A percentile compares a stretch with the other conserved stretches of the same genome.
Evolutionary conservation across 306 rosid species (phyloP).

Genomic region (Malus orientalis): DNA sequence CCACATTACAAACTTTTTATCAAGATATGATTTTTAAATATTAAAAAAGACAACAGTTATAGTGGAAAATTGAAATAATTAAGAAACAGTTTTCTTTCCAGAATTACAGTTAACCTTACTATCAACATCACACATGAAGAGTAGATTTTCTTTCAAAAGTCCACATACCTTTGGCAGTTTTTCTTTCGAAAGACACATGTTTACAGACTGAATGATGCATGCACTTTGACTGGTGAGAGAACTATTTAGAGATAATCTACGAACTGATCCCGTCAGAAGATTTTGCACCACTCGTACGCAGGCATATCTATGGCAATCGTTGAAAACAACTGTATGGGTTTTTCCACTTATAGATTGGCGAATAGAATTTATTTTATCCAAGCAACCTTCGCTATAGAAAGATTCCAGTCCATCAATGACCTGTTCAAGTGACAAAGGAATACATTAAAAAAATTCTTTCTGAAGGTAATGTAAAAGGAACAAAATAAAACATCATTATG

Average conservation of each 20-base stretch:
- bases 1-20: neutral
- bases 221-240: conserved; percentile 61
- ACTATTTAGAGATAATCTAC: conserved; percentile 48
- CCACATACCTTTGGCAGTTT: conserved; percentile 43
- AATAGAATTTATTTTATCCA: conserved; percentile 46
- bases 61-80: neutral
- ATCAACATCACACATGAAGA: neutral
- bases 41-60: neutral
- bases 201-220: conserved; percentile 54
- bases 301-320: conserved; percentile 33
- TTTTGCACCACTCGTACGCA: conserved; percentile 42
- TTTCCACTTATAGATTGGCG: conserved; percentile 34
- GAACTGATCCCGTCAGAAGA: conserved; percentile 47
- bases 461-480: neutral
- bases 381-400: conserved; percentile 33
- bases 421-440: conserved; percentile 34
- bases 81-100: neutral
- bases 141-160: neutral
- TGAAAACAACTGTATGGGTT: conserved; percentile 61
- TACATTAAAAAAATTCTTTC: neutral
- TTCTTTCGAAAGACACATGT: conserved; percentile 31
- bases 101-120: neutral
- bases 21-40: neutral
- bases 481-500: neutral
- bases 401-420: conserved; percentile 66